Base-by-base conservation (phyloP, 495 filamentous ascomycete genomes). In the Trypethelium eluteriae region DNA sequence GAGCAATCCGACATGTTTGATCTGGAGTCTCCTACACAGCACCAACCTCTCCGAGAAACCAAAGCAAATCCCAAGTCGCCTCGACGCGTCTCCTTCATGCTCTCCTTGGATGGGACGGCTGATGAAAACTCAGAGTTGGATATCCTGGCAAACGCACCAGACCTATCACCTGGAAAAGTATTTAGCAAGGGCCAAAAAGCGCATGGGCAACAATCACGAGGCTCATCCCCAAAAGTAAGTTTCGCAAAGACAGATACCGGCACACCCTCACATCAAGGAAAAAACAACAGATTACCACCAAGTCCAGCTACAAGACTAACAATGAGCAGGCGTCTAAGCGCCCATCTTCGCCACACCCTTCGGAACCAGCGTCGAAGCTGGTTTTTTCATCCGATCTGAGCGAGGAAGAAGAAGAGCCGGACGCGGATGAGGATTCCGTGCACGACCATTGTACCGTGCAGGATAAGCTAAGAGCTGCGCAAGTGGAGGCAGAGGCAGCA, bases 391-490 rank as follows among this genome's bases (percentile, higher is more conserved):
- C 56, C 10, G 41, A 63, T 32, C 32, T 25, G 41, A 47, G 62
- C 36, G 50, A 39, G 7, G 62, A 64, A 3, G 50, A 64, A 11
- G 38, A 62, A 12, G 38, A 53, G 7, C 38, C 18, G 16, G 34
- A 62, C 14, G 62, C 41, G 4, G 59, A 67, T 11, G 74, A 76
- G 2, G 68, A 70, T 9, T 49, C 61, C 12, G 65, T 62, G 57
- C 25, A 38, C 6, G 61, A 56, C 6, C 12, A 56, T 25, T 68
- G 76, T 57, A 75, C 75, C 6, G 70, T 79, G 56, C 70, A 74
- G 36, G 72, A 79, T 47, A 79, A 79, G 67, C 77, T 79, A 59
- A 68, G 69, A 32, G 68, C 68, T n/a, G 76, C 71, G 1, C 73
- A 77, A 67, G 74, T 72, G 18, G 77, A 78, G 62, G 76, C 76